These are phyloP conservation scores for Stagonosporopsis cucurbitacearum DNA, from an alignment of 2,329 filamentous ascomycete genomes.

Conservation along the genomic window DNA sequence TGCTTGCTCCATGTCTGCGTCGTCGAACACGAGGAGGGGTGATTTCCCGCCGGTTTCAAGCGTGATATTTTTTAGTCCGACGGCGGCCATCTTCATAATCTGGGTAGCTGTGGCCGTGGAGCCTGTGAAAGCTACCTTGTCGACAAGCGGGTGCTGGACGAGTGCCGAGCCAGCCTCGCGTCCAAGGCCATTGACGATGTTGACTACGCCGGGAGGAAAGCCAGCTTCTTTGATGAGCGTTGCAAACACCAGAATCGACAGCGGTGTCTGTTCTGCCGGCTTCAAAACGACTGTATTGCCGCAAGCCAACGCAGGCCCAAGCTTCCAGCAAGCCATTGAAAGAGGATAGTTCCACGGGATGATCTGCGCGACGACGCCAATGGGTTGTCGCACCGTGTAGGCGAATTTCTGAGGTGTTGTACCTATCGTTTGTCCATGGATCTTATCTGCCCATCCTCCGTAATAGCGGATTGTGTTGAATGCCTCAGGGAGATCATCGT, in stretches of 20 bases:
- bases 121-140: conserved; percentile 80
- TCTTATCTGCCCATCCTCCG: conserved; percentile 78
- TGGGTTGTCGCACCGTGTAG: conserved; percentile 74
- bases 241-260: conserved; percentile 33
- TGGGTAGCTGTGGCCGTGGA: conserved; percentile 71
- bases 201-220: conserved; percentile 52
- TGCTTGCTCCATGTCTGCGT: conserved; percentile 53
- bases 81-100: conserved; percentile 56
- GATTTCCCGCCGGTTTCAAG: conserved; percentile 55
- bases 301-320: conserved; percentile 62
- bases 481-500: conserved; percentile 66
- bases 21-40: conserved; percentile 54
- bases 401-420: conserved; percentile 71
- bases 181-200: conserved; percentile 61
- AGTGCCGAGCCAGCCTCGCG: conserved; percentile 66
- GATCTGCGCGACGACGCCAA: conserved; percentile 50
- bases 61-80: conserved; percentile 51
- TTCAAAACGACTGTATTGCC: conserved; percentile 63
- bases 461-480: conserved; percentile 70
- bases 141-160: conserved; percentile 68
- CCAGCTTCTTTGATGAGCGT: conserved; percentile 45
- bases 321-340: conserved; percentile 57
- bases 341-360: conserved; percentile 53
- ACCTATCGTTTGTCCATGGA: conserved; percentile 73
- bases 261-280: conserved; percentile 62